Percentiles rank a stretch among this genome's conserved stretches.
phyloP scores from a whole-genome alignment of 768 basidiomycete species.

The Cystofilobasidium macerans region DNA sequence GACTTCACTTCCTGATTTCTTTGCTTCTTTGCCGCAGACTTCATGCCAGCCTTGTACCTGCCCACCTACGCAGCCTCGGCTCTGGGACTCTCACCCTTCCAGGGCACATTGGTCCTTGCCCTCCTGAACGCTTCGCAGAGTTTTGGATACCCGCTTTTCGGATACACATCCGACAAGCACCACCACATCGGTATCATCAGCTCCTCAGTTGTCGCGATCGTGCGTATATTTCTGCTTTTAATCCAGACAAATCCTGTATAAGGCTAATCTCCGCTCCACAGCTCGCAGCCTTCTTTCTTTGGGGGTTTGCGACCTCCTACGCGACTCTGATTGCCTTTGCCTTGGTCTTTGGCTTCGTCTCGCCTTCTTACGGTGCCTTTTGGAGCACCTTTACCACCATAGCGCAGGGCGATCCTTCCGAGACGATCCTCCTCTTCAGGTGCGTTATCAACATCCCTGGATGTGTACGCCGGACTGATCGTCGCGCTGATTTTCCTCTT shows the following conservation, averaged over 20 bases:
- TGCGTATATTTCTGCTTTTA: background rate
- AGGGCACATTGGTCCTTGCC: conserved; percentile 5
- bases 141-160: conserved; percentile 3
- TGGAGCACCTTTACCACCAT: background rate
- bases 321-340: background rate
- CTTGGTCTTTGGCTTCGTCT: background rate
- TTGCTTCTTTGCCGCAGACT: too few species aligned
- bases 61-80: background rate
- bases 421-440: conserved; percentile 15
- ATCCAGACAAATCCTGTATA: background rate
- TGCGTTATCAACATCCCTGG: too few species aligned
- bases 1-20: too few species aligned
- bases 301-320: background rate
- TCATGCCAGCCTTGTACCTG: background rate
- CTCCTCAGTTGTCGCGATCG: background rate
- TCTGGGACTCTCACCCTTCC: background rate
- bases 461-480: too few species aligned
- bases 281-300: conserved; percentile 7
- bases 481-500: too few species aligned
- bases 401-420: background rate
- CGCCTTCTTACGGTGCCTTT: background rate
- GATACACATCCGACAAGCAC: background rate
- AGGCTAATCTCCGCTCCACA: background rate
- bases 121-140: background rate
- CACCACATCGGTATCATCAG: background rate